Evolutionary conservation across 2,329 filamentous ascomycete species (phyloP).

Genomic region (Nemania abortiva): DNA sequence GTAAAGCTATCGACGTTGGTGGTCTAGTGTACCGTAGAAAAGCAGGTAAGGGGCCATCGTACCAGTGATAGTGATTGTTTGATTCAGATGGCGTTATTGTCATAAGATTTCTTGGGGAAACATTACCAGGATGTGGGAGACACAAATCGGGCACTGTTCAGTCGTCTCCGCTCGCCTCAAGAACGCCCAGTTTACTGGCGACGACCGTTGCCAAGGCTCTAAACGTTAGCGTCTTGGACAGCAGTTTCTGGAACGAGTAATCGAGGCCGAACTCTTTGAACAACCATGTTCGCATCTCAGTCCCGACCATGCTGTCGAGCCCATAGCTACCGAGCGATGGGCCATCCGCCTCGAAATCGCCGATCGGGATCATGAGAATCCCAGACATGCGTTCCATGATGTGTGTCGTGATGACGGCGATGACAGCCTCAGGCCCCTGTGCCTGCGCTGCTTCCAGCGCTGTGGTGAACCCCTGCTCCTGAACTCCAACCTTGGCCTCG

Average conservation of each 20-base stretch:
- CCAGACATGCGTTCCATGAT: slow-evolving; percentile 42
- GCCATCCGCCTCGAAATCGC: slow-evolving; percentile 40
- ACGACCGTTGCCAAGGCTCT: slow-evolving; percentile 35
- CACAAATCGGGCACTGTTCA: not conserved
- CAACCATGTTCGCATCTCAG: slow-evolving; percentile 54
- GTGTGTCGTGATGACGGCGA: slow-evolving; percentile 28
- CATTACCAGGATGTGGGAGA: not conserved
- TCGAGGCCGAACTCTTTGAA: slow-evolving; percentile 54
- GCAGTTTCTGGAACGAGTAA: slow-evolving; percentile 55
- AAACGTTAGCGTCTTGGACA: slow-evolving; percentile 49
- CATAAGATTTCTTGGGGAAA: slow-evolving; percentile 22
- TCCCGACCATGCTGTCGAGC: slow-evolving; percentile 54
- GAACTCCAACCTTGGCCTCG: slow-evolving; percentile 20
- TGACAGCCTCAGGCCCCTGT: slow-evolving; percentile 29
- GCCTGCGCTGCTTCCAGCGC: slow-evolving; percentile 35
- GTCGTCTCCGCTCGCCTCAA: slow-evolving; percentile 9
- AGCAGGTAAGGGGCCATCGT: not conserved
- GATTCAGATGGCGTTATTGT: slow-evolving; percentile 23
- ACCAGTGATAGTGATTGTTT: not conserved
- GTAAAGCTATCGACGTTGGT: not conserved
- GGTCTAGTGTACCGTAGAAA: not conserved
- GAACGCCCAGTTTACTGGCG: slow-evolving; percentile 24
- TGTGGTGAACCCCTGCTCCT: slow-evolving; percentile 35
- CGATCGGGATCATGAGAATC: slow-evolving; percentile 43
- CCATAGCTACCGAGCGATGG: slow-evolving; percentile 51